phyloP scores from a whole-genome alignment of 2,329 filamentous ascomycete genomes.

The Chaetomium sp. region DNA sequence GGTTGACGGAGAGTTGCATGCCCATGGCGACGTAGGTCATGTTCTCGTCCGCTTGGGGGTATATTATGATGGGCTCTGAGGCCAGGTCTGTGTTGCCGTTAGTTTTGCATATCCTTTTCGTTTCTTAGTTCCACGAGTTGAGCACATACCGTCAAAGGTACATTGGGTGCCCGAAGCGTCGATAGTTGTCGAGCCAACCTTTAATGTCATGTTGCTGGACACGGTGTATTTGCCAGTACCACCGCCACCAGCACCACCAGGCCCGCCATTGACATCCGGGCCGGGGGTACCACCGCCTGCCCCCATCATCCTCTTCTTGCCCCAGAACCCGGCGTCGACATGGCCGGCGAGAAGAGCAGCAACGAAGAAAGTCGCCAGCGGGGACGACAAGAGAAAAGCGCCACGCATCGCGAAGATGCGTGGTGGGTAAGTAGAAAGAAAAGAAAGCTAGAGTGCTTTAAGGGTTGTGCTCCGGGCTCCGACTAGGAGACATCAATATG shows the following conservation, averaged over 20 bases:
- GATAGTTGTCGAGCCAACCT: slow-evolving; percentile 13
- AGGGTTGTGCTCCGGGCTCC: not conserved
- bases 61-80: slow-evolving; percentile 14
- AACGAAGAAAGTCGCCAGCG: slow-evolving; percentile 5
- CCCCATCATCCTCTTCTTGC: not conserved
- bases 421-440: not conserved
- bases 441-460: not conserved
- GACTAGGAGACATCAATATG: not conserved
- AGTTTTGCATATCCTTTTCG: not conserved
- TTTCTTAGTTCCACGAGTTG: too few relatives aligned
- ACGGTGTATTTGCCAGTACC: not conserved
- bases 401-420: slow-evolving; percentile 3
- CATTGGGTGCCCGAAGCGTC: slow-evolving; percentile 9
- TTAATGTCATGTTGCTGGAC: slow-evolving; percentile 9
- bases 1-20: slow-evolving; percentile 13
- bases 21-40: slow-evolving; percentile 17
- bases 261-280: not conserved
- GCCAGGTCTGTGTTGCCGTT: slow-evolving; percentile 12
- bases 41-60: slow-evolving; percentile 12
- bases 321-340: slow-evolving; percentile 6
- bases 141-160: slow-evolving; percentile 15
- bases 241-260: not conserved
- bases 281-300: not conserved
- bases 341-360: not conserved
- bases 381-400: slow-evolving; percentile 1